These are phyloP conservation scores for Pseudonitzschia delicatissima DNA, from an alignment of 108 stramenopile species.

Conservation along the genomic window DNA sequence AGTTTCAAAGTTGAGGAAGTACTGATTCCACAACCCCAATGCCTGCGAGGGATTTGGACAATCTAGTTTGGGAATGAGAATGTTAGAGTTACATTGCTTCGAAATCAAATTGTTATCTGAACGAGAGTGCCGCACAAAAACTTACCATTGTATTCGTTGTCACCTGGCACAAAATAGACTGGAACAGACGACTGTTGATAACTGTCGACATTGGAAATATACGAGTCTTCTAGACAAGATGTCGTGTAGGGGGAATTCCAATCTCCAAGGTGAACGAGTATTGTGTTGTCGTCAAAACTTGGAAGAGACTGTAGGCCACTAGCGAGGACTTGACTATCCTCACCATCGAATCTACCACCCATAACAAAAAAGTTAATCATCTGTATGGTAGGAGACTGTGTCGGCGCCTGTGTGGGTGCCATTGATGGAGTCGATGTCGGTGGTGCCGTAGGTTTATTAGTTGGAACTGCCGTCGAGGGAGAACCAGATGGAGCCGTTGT, in stretches of 20 bases:
- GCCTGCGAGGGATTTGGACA: constrained; percentile 39
- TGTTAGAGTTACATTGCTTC: background rate
- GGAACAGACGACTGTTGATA: constrained; percentile 33
- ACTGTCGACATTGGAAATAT: constrained; percentile 9
- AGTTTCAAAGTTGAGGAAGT: constrained; percentile 36
- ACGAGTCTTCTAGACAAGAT: constrained; percentile 27
- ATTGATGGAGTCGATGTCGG: background rate
- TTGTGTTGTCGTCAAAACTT: constrained; percentile 13
- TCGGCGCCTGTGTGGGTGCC: constrained; percentile 12
- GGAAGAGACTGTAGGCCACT: constrained; percentile 23
- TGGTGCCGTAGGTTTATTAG: too few species aligned
- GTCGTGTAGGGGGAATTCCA: constrained; percentile 41
- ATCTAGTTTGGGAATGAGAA: constrained; percentile 14
- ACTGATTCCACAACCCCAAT: constrained; percentile 29
- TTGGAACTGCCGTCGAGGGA: background rate
- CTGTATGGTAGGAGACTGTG: background rate
- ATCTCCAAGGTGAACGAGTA: constrained; percentile 46
- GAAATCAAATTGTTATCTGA: background rate
- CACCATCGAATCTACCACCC: constrained; percentile 32
- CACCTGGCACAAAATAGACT: constrained; percentile 50
- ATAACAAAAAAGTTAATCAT: constrained; percentile 27
- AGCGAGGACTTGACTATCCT: constrained; percentile 16
- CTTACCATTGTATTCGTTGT: constrained; percentile 52
- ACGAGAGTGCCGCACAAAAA: background rate
- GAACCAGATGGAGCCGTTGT: background rate